These are phyloP conservation scores for Ascochyta rabiei DNA, from an alignment of 2,329 filamentous ascomycete genomes.

Conservation along the genomic window DNA sequence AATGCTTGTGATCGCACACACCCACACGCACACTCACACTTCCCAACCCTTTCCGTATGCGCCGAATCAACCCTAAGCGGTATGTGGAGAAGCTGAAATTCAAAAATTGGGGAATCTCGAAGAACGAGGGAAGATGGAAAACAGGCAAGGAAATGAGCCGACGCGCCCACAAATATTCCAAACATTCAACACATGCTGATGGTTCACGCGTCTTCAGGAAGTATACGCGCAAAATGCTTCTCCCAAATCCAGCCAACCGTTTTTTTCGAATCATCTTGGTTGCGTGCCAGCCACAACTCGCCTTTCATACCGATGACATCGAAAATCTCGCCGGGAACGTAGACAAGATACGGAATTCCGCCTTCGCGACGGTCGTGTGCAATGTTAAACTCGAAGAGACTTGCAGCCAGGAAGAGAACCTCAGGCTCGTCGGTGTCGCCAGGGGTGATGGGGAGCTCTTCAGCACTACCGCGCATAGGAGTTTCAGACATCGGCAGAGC, in stretches of 20 bases:
- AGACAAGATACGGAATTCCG: constrained; percentile 94
- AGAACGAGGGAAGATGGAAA: not conserved
- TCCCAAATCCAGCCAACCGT: constrained; percentile 98
- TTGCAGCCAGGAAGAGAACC: constrained; percentile 88
- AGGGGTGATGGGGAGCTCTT: constrained; percentile 40
- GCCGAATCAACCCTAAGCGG: constrained; percentile 7
- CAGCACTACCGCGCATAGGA: constrained; percentile 31
- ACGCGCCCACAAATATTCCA: not conserved
- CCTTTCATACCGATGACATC: constrained; percentile 90
- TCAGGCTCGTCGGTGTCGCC: constrained; percentile 65
- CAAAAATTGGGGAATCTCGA: not conserved
- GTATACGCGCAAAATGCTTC: constrained; percentile 76
- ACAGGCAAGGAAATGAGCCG: not conserved
- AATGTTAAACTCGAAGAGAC: constrained; percentile 96
- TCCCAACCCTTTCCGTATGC: not conserved
- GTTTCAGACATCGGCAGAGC: constrained; percentile 79
- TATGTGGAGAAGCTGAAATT: constrained; percentile 4
- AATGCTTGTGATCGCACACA: constrained; percentile 13
- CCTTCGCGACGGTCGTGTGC: constrained; percentile 89
- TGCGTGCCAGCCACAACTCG: constrained; percentile 95
- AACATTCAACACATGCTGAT: not conserved
- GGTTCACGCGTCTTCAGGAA: constrained; percentile 42
- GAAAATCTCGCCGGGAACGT: constrained; percentile 82
- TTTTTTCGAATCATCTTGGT: constrained; percentile 84
- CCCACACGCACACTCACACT: not conserved